Evolutionary conservation across 2,329 filamentous ascomycete genomes (phyloP).

Genomic region (Claviceps maximensis): DNA sequence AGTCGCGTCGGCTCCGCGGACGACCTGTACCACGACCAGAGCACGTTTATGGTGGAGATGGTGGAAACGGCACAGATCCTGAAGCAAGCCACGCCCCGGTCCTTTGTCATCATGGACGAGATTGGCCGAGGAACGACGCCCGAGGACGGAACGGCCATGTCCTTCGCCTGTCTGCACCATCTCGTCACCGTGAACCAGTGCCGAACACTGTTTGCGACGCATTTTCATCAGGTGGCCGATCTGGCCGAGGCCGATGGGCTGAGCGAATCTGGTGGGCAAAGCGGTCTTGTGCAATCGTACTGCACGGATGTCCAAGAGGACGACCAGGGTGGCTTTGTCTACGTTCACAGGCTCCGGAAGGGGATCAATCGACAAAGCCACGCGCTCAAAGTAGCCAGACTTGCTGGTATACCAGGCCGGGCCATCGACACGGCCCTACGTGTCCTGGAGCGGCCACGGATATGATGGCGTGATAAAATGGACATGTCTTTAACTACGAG

Average conservation of each 20-base stretch:
- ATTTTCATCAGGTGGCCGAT: slow-evolving; percentile 79
- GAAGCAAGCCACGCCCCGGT: slow-evolving; percentile 66
- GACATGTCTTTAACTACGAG: slow-evolving; percentile 1
- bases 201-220: slow-evolving; percentile 81
- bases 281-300: slow-evolving; percentile 51
- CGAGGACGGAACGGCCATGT: slow-evolving; percentile 79
- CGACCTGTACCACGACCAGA: slow-evolving; percentile 87
- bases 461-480: background rate
- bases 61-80: slow-evolving; percentile 87
- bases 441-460: slow-evolving; percentile 30
- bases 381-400: slow-evolving; percentile 81
- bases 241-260: slow-evolving; percentile 47
- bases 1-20: slow-evolving; percentile 88
- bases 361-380: slow-evolving; percentile 82
- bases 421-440: slow-evolving; percentile 55
- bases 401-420: slow-evolving; percentile 68
- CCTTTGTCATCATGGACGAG: slow-evolving; percentile 97
- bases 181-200: slow-evolving; percentile 65
- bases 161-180: slow-evolving; percentile 78
- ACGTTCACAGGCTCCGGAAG: slow-evolving; percentile 66
- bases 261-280: slow-evolving; percentile 14
- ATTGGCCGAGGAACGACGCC: slow-evolving; percentile 90
- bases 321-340: slow-evolving; percentile 58
- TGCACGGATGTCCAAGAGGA: slow-evolving; percentile 84
- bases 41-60: slow-evolving; percentile 99